phyloP scores from a whole-genome alignment of 495 filamentous ascomycete species.

The Podospora anserina region DNA sequence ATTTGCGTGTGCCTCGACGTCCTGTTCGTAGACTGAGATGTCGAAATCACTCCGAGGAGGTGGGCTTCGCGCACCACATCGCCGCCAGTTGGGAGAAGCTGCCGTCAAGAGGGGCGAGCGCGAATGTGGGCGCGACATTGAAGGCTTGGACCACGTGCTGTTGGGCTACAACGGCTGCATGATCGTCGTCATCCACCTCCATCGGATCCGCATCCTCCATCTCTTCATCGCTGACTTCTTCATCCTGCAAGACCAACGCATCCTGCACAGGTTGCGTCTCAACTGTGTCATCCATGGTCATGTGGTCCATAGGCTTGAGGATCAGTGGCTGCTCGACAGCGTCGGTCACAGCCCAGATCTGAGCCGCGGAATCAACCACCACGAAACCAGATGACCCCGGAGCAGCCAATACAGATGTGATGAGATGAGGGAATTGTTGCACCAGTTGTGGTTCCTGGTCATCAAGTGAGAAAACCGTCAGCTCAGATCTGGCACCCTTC shows the following conservation, averaged over 20 bases:
- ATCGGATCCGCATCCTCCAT: constrained; percentile 35
- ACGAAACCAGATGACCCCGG: constrained; percentile 57
- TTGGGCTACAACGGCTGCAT: constrained; percentile 54
- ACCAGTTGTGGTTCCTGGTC: constrained; percentile 48
- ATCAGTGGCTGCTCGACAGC: constrained; percentile 46
- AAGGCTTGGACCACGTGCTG: constrained; percentile 72
- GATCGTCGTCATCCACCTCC: constrained; percentile 40
- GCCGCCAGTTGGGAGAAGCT: constrained; percentile 72
- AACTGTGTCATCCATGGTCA: constrained; percentile 33
- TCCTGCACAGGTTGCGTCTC: constrained; percentile 24
- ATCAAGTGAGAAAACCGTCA: constrained; percentile 56
- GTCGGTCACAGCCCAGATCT: constrained; percentile 53
- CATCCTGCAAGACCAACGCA: constrained; percentile 34
- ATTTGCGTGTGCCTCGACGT: background rate
- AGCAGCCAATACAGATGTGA: constrained; percentile 55
- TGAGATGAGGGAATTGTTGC: constrained; percentile 42
- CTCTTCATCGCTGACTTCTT: constrained; percentile 50
- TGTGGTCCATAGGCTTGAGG: constrained; percentile 49
- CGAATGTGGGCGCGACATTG: constrained; percentile 67
- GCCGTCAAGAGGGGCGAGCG: constrained; percentile 71
- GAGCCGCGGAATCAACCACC: constrained; percentile 56
- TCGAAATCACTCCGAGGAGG: constrained; percentile 13
- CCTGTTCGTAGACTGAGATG: background rate
- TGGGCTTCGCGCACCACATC: constrained; percentile 52
- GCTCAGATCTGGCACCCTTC: constrained; percentile 39